Percentiles rank a stretch among this genome's conserved stretches.
phyloP scores from a whole-genome alignment of 768 basidiomycete genomes.

The Leccinum barrowsii region DNA sequence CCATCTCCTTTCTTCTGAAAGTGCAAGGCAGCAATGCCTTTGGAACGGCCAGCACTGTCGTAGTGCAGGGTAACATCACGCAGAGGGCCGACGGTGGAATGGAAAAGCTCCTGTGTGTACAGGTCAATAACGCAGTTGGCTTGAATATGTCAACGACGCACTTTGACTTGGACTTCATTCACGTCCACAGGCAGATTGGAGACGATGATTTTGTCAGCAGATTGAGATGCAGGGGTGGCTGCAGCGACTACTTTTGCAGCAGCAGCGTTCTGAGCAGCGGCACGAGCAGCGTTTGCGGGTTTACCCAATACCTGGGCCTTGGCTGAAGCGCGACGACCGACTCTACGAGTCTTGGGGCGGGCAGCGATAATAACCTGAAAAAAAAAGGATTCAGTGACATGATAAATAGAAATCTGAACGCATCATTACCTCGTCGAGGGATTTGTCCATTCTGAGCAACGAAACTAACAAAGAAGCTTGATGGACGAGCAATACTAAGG shows the following conservation, averaged over 20 bases:
- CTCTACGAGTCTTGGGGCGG: slow-evolving; percentile 46
- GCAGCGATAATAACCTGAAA: slow-evolving; percentile 70
- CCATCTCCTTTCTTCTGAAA: slow-evolving; percentile 88
- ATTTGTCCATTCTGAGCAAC: slow-evolving; percentile 61
- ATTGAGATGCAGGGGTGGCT: slow-evolving; percentile 35
- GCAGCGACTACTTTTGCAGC: slow-evolving; percentile 40
- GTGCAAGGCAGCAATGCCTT: slow-evolving; percentile 83
- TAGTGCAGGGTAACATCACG: slow-evolving; percentile 82
- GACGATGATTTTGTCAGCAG: slow-evolving; percentile 89
- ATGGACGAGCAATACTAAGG: too few species aligned
- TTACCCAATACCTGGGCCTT: slow-evolving; percentile 63
- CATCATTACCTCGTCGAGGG: slow-evolving; percentile 71
- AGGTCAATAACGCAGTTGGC: too few species aligned
- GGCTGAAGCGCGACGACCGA: slow-evolving; percentile 43
- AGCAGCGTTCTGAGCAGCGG: slow-evolving; percentile 44
- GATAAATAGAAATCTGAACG: not conserved
- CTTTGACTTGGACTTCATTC: slow-evolving; percentile 91
- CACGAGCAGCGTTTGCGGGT: slow-evolving; percentile 47
- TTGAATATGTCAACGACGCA: slow-evolving; percentile 28
- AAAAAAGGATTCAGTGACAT: slow-evolving; percentile 2
- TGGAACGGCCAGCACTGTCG: slow-evolving; percentile 81
- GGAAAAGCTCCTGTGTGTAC: slow-evolving; percentile 78
- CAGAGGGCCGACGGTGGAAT: slow-evolving; percentile 83
- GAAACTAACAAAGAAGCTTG: too few species aligned
- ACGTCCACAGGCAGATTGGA: slow-evolving; percentile 92